Evolutionary conservation across 768 basidiomycete species (phyloP).

Genomic region (button mushroom (Agaricus bisporus)): DNA sequence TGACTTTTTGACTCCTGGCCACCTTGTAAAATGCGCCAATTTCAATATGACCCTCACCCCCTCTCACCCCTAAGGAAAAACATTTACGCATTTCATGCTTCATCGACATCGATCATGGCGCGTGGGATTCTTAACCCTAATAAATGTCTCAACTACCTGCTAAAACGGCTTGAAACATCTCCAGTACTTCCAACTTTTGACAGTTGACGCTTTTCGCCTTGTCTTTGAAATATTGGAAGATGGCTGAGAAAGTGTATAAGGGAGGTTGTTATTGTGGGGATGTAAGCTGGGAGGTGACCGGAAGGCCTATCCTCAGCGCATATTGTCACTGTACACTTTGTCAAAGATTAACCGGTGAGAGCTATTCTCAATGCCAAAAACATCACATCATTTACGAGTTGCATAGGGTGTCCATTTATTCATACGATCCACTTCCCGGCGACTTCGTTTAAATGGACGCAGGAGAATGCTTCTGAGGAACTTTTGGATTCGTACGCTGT

Average conservation of each 20-base stretch:
- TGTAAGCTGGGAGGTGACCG: conserved; percentile 40
- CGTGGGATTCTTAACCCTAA: too few species aligned
- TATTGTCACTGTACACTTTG: conserved; percentile 73
- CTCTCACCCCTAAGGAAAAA: too few species aligned
- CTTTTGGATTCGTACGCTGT: conserved; percentile 42
- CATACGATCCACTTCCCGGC: conserved; percentile 53
- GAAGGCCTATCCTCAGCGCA: conserved; percentile 46
- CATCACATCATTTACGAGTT: not conserved
- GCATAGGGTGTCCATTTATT: conserved; percentile 52
- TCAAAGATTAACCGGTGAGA: conserved; percentile 50
- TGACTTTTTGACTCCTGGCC: too few species aligned
- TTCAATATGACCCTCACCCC: too few species aligned
- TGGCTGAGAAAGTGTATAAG: conserved; percentile 20
- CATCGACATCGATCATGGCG: too few species aligned
- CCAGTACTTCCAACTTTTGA: too few species aligned
- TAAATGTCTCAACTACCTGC: too few species aligned
- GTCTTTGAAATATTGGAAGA: not conserved
- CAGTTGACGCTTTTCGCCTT: not conserved
- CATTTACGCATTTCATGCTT: too few species aligned
- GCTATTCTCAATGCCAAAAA: not conserved
- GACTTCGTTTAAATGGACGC: conserved; percentile 49
- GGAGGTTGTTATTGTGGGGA: conserved; percentile 60
- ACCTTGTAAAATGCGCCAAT: too few species aligned
- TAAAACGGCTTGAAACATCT: too few species aligned
- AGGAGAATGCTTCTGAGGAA: conserved; percentile 25